Base-by-base conservation (phyloP, 352 stramenopile genomes). In the Globisporangium lucens region DNA sequence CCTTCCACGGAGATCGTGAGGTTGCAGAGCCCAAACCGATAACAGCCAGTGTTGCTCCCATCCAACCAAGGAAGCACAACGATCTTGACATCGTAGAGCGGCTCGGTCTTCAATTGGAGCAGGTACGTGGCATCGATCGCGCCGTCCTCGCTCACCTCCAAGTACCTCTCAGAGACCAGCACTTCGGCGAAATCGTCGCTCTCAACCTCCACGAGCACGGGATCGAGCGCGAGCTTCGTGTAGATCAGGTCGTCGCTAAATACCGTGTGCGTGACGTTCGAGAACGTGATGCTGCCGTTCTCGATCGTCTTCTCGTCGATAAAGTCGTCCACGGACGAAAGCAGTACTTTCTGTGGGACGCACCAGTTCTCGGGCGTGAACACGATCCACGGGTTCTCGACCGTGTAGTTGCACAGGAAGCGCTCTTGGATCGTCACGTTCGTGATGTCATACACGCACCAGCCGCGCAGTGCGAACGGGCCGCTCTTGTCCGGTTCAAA, bases 291-390 rank as follows among this genome's bases (percentile, higher is more conserved):
- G 20, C 79, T 83, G 6, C 72, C 74, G 35, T 79, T 78, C 36
- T 72, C 15, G 4, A 71, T 46, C 8, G 80, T 82, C 17, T 56
- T 57, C 30, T 94, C 85, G 15, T 92, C 85, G 0, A 94, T 56
- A 22, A 66, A 82, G 56, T 94, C 85, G 56, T 92, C 77, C 10
- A 89, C 79, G 6, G 79, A 69, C 2, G 66, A 51, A 1, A 94
- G 73, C 10, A 70, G 30, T 3, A 94, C 77, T 46, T 61, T 68
- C 55, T 94, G 82, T 0, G 82, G 79, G 15, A 79, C 6, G 62
- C 82, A 94, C 86, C 86, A 94, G 52, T 92, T 84, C 55, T 78
- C 73, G 0, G 80, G 80, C 0, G 82, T 83, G 74, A 91, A 91
- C 13, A 91, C 79, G 36, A 91, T 77, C 78, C 82, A 89, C n/a